Evolutionary conservation across 441 rosid genomes (phyloP).

Genomic region (Erysimum pusillum): DNA sequence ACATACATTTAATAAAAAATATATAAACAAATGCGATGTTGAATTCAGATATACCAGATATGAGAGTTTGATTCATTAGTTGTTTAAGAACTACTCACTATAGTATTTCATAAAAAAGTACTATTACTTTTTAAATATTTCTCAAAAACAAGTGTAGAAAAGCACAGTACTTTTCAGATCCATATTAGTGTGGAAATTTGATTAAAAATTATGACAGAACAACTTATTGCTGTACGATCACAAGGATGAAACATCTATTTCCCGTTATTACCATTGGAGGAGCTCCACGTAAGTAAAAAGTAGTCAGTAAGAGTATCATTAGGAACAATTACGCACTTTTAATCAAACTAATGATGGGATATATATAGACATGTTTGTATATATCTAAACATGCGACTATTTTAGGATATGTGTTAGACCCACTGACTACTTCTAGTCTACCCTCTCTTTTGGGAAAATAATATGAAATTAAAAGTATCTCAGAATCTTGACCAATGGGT

Average conservation of each 20-base stretch:
- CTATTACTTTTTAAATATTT: background rate
- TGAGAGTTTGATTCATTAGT: background rate
- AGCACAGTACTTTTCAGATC: background rate
- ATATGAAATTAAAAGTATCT: conserved; percentile 24
- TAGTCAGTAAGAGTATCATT: conserved; percentile 21
- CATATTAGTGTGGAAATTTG: conserved; percentile 24
- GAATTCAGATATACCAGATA: background rate
- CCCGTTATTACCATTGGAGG: conserved; percentile 26
- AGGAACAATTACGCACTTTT: conserved; percentile 43
- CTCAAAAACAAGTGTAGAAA: background rate
- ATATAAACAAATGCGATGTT: background rate
- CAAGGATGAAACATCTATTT: conserved; percentile 9
- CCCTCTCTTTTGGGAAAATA: conserved; percentile 29
- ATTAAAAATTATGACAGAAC: conserved; percentile 30
- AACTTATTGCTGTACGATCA: conserved; percentile 21
- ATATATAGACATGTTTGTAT: conserved; percentile 12
- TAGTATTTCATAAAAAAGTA: no score
- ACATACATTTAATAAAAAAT: background rate
- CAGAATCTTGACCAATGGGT: conserved; percentile 25
- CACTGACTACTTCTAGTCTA: conserved; percentile 34
- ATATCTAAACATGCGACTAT: conserved; percentile 29
- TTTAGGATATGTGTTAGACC: conserved; percentile 12
- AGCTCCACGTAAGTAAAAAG: conserved; percentile 44
- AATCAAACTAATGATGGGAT: conserved; percentile 36
- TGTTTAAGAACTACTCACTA: background rate